A percentile compares a stretch with the other conserved stretches of the same genome.
Conservation (phyloP, 768 basidiomycete species). For the Jaapia argillacea region DNA sequence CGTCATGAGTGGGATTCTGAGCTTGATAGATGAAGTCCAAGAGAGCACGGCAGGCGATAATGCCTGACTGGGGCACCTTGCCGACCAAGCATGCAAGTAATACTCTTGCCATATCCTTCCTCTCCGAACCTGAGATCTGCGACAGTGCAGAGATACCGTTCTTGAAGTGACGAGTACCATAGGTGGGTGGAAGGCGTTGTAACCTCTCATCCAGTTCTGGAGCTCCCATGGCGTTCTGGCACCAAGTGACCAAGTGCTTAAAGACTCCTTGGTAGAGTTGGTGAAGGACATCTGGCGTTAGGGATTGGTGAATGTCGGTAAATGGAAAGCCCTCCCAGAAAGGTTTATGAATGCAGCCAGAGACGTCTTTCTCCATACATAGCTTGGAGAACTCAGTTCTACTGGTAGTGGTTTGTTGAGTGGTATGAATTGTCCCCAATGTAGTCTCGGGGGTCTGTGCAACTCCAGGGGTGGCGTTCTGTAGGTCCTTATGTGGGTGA, state of each 20-base stretch:
- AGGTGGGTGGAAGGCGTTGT: conserved; percentile 18
- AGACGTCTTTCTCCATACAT: conserved; percentile 6
- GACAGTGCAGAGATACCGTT: conserved; percentile 29
- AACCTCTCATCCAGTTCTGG: conserved; percentile 29
- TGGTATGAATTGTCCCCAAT: conserved; percentile 4
- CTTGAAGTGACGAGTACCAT: conserved; percentile 28
- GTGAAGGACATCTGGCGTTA: conserved; percentile 34
- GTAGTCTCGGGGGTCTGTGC: conserved; percentile 4
- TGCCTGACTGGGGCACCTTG: conserved; percentile 9
- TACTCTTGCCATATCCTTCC: conserved; percentile 21
- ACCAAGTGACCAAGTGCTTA: conserved; percentile 28
- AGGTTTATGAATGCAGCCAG: conserved; percentile 14
- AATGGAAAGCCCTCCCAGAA: conserved; percentile 33
- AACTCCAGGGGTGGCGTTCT: conserved; percentile 4
- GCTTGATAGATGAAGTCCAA: conserved; percentile 20
- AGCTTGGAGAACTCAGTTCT: neutral
- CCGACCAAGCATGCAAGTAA: conserved; percentile 14
- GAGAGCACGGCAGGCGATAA: conserved; percentile 13
- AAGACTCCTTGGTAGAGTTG: conserved; percentile 38
- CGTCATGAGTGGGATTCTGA: conserved; percentile 13
- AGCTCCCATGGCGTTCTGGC: conserved; percentile 5
- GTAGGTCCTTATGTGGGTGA: conserved; percentile 2
- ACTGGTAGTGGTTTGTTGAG: neutral
- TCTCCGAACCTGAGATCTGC: conserved; percentile 34
- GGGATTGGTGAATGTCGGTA: conserved; percentile 25